phyloP scores from a whole-genome alignment of 1,139 yeast genomes.

The Geotrichum histeridarum region DNA sequence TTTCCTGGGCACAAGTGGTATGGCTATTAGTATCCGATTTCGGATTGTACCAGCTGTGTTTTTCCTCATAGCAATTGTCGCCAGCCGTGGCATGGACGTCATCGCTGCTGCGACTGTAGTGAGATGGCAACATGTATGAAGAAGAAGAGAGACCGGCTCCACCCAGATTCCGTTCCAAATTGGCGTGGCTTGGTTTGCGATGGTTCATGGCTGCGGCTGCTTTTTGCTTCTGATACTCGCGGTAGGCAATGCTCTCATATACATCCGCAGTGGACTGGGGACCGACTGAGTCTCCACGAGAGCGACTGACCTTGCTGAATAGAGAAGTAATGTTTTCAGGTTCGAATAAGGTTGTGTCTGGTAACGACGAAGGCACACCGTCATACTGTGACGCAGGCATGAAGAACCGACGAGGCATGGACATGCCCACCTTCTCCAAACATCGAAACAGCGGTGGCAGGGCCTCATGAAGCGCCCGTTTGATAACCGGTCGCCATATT shows the following conservation, averaged over 20 bases:
- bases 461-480: conserved; percentile 51
- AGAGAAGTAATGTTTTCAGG: conserved; percentile 33
- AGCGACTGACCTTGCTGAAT: conserved; percentile 30
- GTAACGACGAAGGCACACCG: conserved; percentile 34
- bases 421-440: conserved; percentile 36
- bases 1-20: conserved; percentile 9
- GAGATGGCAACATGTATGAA: background rate
- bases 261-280: conserved; percentile 44
- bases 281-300: conserved; percentile 40
- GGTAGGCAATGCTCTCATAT: conserved; percentile 40
- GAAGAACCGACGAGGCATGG: conserved; percentile 40
- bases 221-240: conserved; percentile 30
- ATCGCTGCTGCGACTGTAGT: conserved; percentile 7
- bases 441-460: conserved; percentile 41
- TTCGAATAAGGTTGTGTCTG: conserved; percentile 35
- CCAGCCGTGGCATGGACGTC: conserved; percentile 13
- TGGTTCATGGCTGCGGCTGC: conserved; percentile 14
- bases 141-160: conserved; percentile 4
- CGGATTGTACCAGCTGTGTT: background rate
- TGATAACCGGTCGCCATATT: conserved; percentile 63
- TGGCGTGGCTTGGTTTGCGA: conserved; percentile 22
- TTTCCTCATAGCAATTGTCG: conserved; percentile 17
- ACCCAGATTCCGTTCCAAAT: conserved; percentile 5
- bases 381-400: conserved; percentile 39
- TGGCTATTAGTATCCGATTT: background rate